Evolutionary conservation across 495 filamentous ascomycete genomes (phyloP), one percentile per base, ranked within the genome.

Genomic region (Chaetomidium leptoderma): DNA sequence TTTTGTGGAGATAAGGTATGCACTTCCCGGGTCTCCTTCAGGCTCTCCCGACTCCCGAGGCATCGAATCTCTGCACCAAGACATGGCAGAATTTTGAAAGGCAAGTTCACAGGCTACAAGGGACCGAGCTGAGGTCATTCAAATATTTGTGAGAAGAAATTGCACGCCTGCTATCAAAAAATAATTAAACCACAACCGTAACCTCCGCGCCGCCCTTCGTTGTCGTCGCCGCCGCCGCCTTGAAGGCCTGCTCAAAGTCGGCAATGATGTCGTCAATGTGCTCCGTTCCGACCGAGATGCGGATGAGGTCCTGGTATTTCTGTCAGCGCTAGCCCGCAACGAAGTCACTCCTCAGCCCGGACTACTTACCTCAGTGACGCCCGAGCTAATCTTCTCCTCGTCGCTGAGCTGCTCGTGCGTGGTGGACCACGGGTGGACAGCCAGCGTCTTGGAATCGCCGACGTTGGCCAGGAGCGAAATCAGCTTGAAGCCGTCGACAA

Each of bases 251-350:
- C 66, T 90, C 85, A 67, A 98, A 97, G 73, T 98, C 93, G 49
- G 84, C 86, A 68, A 97, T 92, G 64, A 98, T 98, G 68, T 98
- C 93, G 75, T 97, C 92, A 65, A 98, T 96, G 72, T 97, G 90
- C 77, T 98, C 93, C 0, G 87, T 96, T 45, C 93, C 93, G 60
- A 98, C 92, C 0, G 95, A 97, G 68, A 97, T 95, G 57, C 93
- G 88, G 74, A 98, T 96, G 13, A 88, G 82, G 70, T 98, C 93
- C 75, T 74, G 32, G 19, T 0, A 11, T 9, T 40, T 1, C 2
- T 16, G 42, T 55, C 36, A 54, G 51, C 37, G 14, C 21, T 13
- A 35, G 32, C 32, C 8, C 32, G 9, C 32, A 35, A 35, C 32
- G n/a, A 35, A 4, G 14, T 35, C 32, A 35, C 32, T 35, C 32